Base-by-base conservation (phyloP, 2,329 filamentous ascomycete species). In the Fusarium gaditjirri region DNA sequence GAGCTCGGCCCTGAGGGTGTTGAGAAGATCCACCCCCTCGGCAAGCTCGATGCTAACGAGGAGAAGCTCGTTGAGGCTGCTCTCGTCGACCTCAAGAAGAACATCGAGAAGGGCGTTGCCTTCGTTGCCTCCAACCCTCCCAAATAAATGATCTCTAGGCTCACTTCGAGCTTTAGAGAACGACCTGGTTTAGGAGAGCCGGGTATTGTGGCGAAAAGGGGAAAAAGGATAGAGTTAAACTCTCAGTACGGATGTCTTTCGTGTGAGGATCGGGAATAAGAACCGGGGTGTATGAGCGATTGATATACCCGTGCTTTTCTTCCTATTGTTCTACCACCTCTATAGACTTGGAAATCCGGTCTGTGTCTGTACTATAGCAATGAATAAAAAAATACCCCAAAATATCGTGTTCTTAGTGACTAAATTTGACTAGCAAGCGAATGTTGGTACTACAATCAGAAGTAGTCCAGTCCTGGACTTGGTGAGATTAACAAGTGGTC, bases 1-100 rank as follows among this genome's bases (percentile, higher is more conserved):
- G 94, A 97, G 89, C 93, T 99, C 80, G 96, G 96, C 86, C 94
- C 95, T 83, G 92, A 95, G 83, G 96, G 96, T 88, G 95, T 97
- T 75, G 91, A 96, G 90, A 93, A 97, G 90, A 95, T 98, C 84
- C 89, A 92, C 83, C 91, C 93, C 78, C 86, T 99, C 78, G 96
- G 96, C 84, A 88, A 93, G 85, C 81, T 98, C 81, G 93, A 94
- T 81, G 90, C 91, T 79, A 87, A 91, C 84, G 96, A 99, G 92
- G 87, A 97, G 90, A 91, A 92, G 85, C 91, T 99, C 78, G 86
- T 99, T 79, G 93, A 97, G 80, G 93, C 91, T 80, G 93, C 90
- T 89, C 87, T 98, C 77, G 86, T 83, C 79, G 96, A 95, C 85
- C 89, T 96, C 83, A 93, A 93, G 89, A 93, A 92, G 90, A 98